Evolutionary conservation across 2,329 filamentous ascomycete genomes (phyloP).

Genomic region (Colletotrichum kahawae): DNA sequence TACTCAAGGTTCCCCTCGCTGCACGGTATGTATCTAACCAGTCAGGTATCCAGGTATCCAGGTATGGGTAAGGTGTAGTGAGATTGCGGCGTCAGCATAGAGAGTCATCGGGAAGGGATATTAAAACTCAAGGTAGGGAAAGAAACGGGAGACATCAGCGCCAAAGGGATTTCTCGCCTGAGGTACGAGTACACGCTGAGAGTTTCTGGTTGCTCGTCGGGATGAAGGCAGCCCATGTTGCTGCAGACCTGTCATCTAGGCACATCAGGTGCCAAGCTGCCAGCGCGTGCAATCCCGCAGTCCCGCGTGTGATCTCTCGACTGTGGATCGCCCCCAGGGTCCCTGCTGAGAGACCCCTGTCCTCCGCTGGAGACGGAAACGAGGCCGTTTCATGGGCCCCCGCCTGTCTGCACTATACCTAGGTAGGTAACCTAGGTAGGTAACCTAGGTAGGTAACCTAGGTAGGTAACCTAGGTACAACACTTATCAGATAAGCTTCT

Average conservation of each 20-base stretch:
- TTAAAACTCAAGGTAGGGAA: background rate
- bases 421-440: background rate
- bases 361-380: background rate
- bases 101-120: background rate
- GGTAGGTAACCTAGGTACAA: background rate
- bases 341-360: background rate
- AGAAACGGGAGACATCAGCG: background rate
- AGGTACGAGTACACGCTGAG: background rate
- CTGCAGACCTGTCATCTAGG: background rate
- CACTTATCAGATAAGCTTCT: background rate
- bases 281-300: constrained; percentile 11
- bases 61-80: background rate
- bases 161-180: background rate
- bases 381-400: background rate
- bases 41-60: background rate
- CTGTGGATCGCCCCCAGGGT: constrained; percentile 4
- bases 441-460: background rate
- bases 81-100: background rate
- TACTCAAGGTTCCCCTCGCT: background rate
- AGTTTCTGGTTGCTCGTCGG: background rate
- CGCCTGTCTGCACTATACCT: background rate
- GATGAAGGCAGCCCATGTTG: constrained; percentile 1
- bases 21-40: background rate
- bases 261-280: constrained; percentile 20
- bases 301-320: constrained; percentile 14